Percentiles rank a stretch among this genome's conserved stretches.
Evolutionary conservation across 2,329 filamentous ascomycete genomes (phyloP).

Genomic region (Aureobasidium sp.): DNA sequence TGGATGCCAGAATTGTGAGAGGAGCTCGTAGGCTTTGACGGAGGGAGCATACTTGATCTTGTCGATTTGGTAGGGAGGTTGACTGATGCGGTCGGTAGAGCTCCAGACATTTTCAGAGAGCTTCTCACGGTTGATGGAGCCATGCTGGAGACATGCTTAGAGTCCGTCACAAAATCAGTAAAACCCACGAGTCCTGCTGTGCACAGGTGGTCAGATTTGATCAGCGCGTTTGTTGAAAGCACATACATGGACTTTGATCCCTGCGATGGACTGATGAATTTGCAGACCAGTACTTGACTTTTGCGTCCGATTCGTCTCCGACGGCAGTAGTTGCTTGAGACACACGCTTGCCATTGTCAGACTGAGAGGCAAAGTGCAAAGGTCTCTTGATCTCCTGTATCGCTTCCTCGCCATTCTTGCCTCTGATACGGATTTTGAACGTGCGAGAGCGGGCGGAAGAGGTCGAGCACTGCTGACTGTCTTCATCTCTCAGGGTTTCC

Average conservation of each 20-base stretch:
- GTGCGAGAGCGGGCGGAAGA: not conserved
- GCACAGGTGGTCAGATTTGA: not conserved
- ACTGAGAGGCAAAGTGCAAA: slow-evolving; percentile 13
- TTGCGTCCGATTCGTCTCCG: slow-evolving; percentile 2
- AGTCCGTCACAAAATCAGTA: not conserved
- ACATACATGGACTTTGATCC: no score
- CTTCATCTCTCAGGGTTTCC: not conserved
- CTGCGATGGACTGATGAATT: no score
- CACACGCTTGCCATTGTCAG: not conserved
- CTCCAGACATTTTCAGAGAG: slow-evolving; percentile 22
- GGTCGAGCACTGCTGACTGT: not conserved
- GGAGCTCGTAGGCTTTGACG: not conserved
- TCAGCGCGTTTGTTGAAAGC: not conserved
- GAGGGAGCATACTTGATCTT: not conserved
- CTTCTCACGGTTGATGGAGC: not conserved
- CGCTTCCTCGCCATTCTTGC: slow-evolving; percentile 23
- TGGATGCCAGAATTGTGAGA: not conserved
- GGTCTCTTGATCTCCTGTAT: slow-evolving; percentile 16
- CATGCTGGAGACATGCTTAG: not conserved
- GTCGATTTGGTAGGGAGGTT: not conserved
- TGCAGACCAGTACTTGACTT: slow-evolving; percentile 1
- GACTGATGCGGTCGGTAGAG: slow-evolving; percentile 15
- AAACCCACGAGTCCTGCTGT: not conserved
- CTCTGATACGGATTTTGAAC: slow-evolving; percentile 18
- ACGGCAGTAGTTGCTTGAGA: slow-evolving; percentile 8